Percentiles rank a stretch among this genome's conserved stretches.
Evolutionary conservation across 2,329 filamentous ascomycete genomes (phyloP).

Genomic region (Nigrospora oryzae): DNA sequence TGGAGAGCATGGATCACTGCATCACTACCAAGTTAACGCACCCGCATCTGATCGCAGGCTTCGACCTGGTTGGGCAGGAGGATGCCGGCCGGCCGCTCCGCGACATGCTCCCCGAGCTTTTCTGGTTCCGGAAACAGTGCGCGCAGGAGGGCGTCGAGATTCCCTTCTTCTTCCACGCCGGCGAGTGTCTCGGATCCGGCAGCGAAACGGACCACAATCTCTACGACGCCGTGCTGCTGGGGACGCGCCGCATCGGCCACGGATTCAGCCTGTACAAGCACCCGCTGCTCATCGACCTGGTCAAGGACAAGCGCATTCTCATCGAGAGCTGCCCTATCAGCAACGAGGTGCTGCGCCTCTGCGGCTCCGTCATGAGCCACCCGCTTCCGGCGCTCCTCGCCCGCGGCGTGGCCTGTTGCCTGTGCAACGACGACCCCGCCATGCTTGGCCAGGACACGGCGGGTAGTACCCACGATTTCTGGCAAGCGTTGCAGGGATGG

Average conservation of each 20-base stretch:
- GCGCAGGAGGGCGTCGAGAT: constrained; percentile 69
- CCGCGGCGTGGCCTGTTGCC: constrained; percentile 71
- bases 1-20: constrained; percentile 80
- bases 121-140: constrained; percentile 90
- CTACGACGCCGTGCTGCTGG: constrained; percentile 66
- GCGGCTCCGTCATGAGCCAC: constrained; percentile 67
- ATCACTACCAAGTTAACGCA: constrained; percentile 73
- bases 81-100: constrained; percentile 67
- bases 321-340: constrained; percentile 87
- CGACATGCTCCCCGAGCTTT: constrained; percentile 74
- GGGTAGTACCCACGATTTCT: constrained; percentile 88
- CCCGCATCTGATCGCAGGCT: constrained; percentile 75
- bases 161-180: constrained; percentile 94
- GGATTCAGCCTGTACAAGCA: constrained; percentile 87
- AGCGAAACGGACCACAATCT: constrained; percentile 71
- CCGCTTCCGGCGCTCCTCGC: constrained; percentile 77
- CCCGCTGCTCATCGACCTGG: constrained; percentile 77
- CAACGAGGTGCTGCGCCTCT: constrained; percentile 78
- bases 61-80: constrained; percentile 86
- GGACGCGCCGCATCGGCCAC: constrained; percentile 76
- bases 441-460: constrained; percentile 77
- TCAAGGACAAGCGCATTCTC: constrained; percentile 81
- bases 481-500: constrained; percentile 86
- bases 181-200: constrained; percentile 77
- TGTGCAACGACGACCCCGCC: constrained; percentile 87